Percentiles rank a stretch among this genome's conserved stretches.
These are phyloP conservation scores for Podila verticillata DNA, from an alignment of 192 early-diverging fungal species.

Conservation along the genomic window DNA sequence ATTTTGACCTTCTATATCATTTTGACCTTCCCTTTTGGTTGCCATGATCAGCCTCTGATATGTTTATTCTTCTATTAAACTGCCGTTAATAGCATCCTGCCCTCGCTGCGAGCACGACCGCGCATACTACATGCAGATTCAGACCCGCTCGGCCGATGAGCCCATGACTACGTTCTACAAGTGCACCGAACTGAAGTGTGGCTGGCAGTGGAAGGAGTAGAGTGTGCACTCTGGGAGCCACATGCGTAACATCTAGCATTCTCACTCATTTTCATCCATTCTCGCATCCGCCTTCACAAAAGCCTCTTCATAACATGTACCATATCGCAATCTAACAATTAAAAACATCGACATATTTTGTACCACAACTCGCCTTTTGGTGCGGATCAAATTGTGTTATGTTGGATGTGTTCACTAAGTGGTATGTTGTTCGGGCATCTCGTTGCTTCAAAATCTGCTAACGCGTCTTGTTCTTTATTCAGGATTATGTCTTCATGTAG, in stretches of 20 bases:
- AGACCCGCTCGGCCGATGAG: slow-evolving; percentile 95
- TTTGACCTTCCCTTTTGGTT: not conserved
- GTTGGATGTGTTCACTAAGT: too few relatives aligned
- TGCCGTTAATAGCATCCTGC: slow-evolving; percentile 57
- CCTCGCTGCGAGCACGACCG: slow-evolving; percentile 74
- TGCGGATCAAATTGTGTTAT: not conserved
- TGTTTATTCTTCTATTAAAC: not conserved
- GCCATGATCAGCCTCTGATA: not conserved
- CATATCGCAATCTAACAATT: not conserved
- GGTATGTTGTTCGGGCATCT: too few relatives aligned
- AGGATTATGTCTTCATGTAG: slow-evolving; percentile 49
- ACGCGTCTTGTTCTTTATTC: not conserved
- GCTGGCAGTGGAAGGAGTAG: slow-evolving; percentile 75
- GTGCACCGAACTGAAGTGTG: slow-evolving; percentile 76
- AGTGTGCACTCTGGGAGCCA: too few relatives aligned
- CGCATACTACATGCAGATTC: slow-evolving; percentile 89
- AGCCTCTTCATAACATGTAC: not conserved
- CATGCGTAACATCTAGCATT: not conserved
- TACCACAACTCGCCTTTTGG: not conserved
- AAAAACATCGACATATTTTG: not conserved
- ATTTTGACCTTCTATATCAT: not conserved
- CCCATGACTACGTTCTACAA: slow-evolving; percentile 94
- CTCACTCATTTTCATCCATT: not conserved
- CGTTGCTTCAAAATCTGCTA: too few relatives aligned
- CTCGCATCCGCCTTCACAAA: not conserved